A percentile compares a stretch with the other conserved stretches of the same genome.
phyloP scores from a whole-genome alignment of 1,284 basidiomycete genomes.

The Polyporus tsugae region DNA sequence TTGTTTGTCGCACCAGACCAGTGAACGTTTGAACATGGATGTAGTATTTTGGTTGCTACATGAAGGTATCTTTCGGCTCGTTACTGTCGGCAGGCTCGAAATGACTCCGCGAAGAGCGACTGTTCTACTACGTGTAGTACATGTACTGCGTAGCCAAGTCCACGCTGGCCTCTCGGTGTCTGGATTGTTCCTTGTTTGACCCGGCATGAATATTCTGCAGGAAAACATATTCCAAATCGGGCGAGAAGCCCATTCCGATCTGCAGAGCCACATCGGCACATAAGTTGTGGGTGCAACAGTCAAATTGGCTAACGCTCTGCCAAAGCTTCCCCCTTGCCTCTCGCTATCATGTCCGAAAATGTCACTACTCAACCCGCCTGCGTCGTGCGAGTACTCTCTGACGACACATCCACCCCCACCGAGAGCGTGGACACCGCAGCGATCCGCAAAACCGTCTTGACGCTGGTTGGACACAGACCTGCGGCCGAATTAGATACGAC shows the following conservation, averaged over 20 bases:
- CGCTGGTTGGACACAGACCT: neutral
- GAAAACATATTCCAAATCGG: conserved; percentile 6
- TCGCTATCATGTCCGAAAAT: neutral
- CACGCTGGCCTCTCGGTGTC: neutral
- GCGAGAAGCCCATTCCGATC: neutral
- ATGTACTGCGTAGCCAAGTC: neutral
- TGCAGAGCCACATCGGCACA: neutral
- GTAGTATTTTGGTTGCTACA: neutral
- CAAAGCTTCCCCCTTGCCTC: no score
- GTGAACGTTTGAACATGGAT: no score
- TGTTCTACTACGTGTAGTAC: neutral
- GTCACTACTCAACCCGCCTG: neutral
- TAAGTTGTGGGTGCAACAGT: neutral
- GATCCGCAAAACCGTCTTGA: conserved; percentile 8
- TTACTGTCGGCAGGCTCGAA: no score
- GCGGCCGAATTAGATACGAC: neutral
- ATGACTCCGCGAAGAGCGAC: neutral
- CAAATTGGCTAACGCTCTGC: neutral
- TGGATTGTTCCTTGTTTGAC: conserved; percentile 2
- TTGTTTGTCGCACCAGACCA: neutral
- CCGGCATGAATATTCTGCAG: neutral
- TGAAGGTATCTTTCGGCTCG: no score
- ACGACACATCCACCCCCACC: neutral
- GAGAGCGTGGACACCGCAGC: conserved; percentile 6
- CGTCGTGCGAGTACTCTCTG: conserved; percentile 10